Conservation (phyloP, 192 early-diverging fungal genomes). For the Entomortierella parvispora region DNA sequence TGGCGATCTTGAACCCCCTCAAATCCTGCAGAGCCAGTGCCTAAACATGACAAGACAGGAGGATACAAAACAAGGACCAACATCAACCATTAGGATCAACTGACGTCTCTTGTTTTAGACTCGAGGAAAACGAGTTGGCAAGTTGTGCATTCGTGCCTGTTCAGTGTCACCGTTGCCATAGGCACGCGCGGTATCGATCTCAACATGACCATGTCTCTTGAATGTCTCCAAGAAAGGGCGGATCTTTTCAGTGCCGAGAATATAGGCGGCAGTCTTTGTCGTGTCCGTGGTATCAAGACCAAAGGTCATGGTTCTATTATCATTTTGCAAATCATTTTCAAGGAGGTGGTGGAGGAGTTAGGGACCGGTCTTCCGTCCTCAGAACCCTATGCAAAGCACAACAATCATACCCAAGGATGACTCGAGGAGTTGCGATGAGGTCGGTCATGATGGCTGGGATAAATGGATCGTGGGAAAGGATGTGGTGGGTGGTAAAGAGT, state of each 20-base stretch:
- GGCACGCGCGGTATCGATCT: constrained; percentile 11
- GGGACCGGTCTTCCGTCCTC: too few relatives aligned
- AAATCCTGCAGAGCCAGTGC: too few relatives aligned
- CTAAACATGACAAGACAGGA: too few relatives aligned
- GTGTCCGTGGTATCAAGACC: constrained; percentile 15
- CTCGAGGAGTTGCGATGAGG: too few relatives aligned
- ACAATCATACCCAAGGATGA: too few relatives aligned
- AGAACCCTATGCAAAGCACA: too few relatives aligned
- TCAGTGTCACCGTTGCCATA: constrained; percentile 21
- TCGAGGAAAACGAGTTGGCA: neutral
- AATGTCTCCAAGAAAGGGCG: constrained; percentile 12
- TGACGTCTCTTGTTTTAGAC: neutral
- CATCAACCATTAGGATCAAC: neutral
- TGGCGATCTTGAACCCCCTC: neutral
- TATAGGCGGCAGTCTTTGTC: neutral
- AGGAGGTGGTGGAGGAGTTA: too few relatives aligned
- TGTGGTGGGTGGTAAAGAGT: too few relatives aligned
- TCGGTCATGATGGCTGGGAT: too few relatives aligned
- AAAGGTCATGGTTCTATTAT: constrained; percentile 8
- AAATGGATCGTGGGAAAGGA: too few relatives aligned
- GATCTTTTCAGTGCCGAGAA: constrained; percentile 3
- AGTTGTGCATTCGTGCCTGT: neutral
- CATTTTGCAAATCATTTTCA: too few relatives aligned
- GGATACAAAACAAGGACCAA: too few relatives aligned
- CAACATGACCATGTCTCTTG: constrained; percentile 15